A percentile compares a stretch with the other conserved stretches of the same genome.
phyloP scores from a whole-genome alignment of 73 alveolate species.

The Paramecium pentaurelia region DNA sequence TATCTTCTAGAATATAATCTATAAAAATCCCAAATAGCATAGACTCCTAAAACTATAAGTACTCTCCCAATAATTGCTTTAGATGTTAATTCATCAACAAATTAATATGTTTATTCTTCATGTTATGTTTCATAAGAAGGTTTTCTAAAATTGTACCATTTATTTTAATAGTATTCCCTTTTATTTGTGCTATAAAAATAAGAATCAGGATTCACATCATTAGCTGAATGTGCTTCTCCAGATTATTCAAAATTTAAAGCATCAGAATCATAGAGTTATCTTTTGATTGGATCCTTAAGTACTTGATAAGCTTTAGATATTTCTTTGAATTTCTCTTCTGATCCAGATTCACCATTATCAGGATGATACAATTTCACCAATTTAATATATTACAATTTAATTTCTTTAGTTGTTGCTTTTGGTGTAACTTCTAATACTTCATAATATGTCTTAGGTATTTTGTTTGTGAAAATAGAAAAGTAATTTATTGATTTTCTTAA shows the following conservation, averaged over 20 bases:
- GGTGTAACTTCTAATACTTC: neutral
- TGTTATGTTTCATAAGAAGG: neutral
- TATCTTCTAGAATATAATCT: neutral
- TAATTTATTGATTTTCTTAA: neutral
- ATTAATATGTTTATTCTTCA: neutral
- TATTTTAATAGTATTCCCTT: constrained; percentile 1
- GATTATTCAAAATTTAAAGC: constrained; percentile 2
- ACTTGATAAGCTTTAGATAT: neutral
- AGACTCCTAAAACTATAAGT: neutral
- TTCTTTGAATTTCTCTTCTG: constrained; percentile 43
- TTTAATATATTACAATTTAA: neutral
- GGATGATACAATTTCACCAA: constrained; percentile 34
- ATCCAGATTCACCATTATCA: neutral
- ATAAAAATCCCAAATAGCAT: constrained; percentile 11
- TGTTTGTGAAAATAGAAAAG: neutral
- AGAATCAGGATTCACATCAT: constrained; percentile 20
- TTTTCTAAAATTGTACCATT: neutral
- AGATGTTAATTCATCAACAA: constrained; percentile 12
- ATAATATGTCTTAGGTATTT: neutral
- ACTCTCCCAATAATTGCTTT: neutral
- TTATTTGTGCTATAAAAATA: neutral
- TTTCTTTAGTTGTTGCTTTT: neutral
- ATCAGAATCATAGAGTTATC: constrained; percentile 45
- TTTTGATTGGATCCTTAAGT: constrained; percentile 34
- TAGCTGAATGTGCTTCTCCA: constrained; percentile 29